These are phyloP conservation scores for Colletotrichum siamense DNA, from an alignment of 2,329 filamentous ascomycete species.

Conservation along the genomic window DNA sequence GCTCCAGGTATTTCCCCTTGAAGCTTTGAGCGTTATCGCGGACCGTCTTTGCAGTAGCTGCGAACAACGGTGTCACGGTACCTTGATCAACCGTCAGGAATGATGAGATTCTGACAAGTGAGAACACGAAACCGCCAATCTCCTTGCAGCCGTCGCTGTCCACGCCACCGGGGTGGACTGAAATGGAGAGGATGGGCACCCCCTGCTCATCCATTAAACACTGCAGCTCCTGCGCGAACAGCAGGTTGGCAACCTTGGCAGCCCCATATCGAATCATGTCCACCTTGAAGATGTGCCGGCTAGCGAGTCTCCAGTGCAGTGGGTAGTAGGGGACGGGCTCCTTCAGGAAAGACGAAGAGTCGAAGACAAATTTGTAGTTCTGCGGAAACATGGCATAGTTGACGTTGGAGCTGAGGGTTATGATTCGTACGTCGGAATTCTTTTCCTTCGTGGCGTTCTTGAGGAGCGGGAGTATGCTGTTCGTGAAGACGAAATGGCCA, in stretches of 20 bases:
- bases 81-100: slow-evolving; percentile 22
- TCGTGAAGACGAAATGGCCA: slow-evolving; percentile 30
- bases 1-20: slow-evolving; percentile 25
- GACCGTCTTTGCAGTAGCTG: slow-evolving; percentile 23
- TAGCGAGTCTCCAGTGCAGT: slow-evolving; percentile 13
- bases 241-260: slow-evolving; percentile 26
- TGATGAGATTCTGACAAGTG: not conserved
- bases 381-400: slow-evolving; percentile 21
- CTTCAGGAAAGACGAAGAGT: slow-evolving; percentile 9
- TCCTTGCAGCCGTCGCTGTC: not conserved
- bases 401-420: slow-evolving; percentile 27
- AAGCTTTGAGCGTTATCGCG: slow-evolving; percentile 11
- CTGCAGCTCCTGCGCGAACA: slow-evolving; percentile 29
- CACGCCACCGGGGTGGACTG: slow-evolving; percentile 26
- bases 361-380: slow-evolving; percentile 25
- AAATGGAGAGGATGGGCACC: slow-evolving; percentile 22
- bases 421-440: slow-evolving; percentile 28
- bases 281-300: slow-evolving; percentile 14
- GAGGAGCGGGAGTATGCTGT: slow-evolving; percentile 31
- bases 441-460: slow-evolving; percentile 21
- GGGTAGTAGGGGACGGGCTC: slow-evolving; percentile 17
- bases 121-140: not conserved
- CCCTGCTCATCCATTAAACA: slow-evolving; percentile 19
- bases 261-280: slow-evolving; percentile 29
- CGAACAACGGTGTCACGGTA: slow-evolving; percentile 22